A percentile compares a stretch with the other conserved stretches of the same genome.
These are phyloP conservation scores for Neonectria hederae DNA, from an alignment of 2,329 filamentous ascomycete species.

Conservation along the genomic window DNA sequence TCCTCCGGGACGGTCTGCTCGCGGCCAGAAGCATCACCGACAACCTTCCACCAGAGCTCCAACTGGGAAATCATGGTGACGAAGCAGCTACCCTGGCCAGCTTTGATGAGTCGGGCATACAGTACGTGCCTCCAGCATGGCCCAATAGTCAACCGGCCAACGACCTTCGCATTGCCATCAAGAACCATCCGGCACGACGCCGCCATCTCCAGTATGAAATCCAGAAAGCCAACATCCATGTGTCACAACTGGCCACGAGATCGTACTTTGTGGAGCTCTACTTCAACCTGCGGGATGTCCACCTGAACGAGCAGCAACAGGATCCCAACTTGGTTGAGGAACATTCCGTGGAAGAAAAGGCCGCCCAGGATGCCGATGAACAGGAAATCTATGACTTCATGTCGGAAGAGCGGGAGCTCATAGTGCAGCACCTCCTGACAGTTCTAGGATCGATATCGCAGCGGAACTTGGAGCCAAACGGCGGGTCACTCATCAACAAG, in stretches of 20 bases:
- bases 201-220: slow-evolving; percentile 82
- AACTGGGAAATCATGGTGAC: slow-evolving; percentile 57
- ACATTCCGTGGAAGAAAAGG: slow-evolving; percentile 49
- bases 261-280: slow-evolving; percentile 90
- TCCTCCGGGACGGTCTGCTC: slow-evolving; percentile 76
- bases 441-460: slow-evolving; percentile 82
- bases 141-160: slow-evolving; percentile 56
- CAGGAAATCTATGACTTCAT: slow-evolving; percentile 70
- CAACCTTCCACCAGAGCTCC: slow-evolving; percentile 74
- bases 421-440: slow-evolving; percentile 80
- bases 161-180: slow-evolving; percentile 61
- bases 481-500: slow-evolving; percentile 77
- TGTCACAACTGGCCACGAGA: slow-evolving; percentile 81
- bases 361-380: slow-evolving; percentile 52
- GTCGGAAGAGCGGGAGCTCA: slow-evolving; percentile 79
- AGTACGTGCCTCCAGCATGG: slow-evolving; percentile 63
- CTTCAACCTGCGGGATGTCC: slow-evolving; percentile 77
- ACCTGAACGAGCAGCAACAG: slow-evolving; percentile 58
- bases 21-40: slow-evolving; percentile 75
- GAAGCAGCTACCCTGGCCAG: slow-evolving; percentile 50
- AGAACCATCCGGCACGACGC: slow-evolving; percentile 59
- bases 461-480: slow-evolving; percentile 82
- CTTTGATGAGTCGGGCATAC: slow-evolving; percentile 57
- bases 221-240: slow-evolving; percentile 90
- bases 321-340: slow-evolving; percentile 49